phyloP scores from a whole-genome alignment of 371 early-diverging fungal species.

The Nematocida ausubeli region DNA sequence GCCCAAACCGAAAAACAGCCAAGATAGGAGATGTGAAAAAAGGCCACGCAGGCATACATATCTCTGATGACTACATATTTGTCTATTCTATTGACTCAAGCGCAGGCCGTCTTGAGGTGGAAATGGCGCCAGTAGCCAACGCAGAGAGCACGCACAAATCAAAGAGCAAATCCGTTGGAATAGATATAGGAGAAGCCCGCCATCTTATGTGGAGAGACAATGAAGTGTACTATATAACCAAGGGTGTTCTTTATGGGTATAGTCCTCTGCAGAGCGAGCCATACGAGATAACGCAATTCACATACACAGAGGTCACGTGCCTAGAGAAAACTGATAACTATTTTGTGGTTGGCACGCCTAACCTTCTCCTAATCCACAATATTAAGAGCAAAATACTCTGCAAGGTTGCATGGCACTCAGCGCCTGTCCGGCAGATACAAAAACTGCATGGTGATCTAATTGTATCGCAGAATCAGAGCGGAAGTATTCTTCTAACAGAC shows the following conservation, averaged over 20 bases:
- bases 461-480: background rate
- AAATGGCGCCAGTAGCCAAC: background rate
- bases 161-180: background rate
- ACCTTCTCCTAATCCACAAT: background rate
- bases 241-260: background rate
- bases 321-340: background rate
- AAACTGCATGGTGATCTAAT: slow-evolving; percentile 2
- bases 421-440: background rate
- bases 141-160: background rate
- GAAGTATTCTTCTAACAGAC: slow-evolving; percentile 16
- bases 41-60: background rate
- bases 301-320: slow-evolving; percentile 5
- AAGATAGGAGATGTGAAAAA: background rate
- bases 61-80: background rate
- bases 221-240: background rate
- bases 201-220: background rate
- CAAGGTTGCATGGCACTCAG: background rate
- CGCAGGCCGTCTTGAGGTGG: too few species aligned
- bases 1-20: background rate
- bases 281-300: too few species aligned
- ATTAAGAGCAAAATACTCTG: background rate
- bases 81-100: too few species aligned
- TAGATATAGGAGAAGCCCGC: background rate
- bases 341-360: background rate
- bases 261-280: too few species aligned